phyloP scores from a whole-genome alignment of 2,329 filamentous ascomycete species.

The Diplodia seriata region DNA sequence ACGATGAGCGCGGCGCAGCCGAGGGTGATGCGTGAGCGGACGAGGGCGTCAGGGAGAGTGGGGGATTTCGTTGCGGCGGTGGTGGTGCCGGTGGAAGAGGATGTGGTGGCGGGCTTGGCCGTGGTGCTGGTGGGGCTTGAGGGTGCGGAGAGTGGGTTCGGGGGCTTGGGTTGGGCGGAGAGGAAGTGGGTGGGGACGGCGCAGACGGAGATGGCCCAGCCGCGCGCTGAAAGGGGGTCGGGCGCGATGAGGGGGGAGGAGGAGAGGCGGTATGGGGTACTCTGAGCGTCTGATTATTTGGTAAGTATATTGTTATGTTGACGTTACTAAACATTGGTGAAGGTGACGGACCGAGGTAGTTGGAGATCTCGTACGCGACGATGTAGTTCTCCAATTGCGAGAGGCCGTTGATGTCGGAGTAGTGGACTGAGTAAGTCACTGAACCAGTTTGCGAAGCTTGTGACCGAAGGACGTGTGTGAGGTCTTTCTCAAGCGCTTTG shows the following conservation, averaged over 20 bases:
- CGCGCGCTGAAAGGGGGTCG: conserved; percentile 39
- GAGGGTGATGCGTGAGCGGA: conserved; percentile 40
- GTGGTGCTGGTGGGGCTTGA: conserved; percentile 37
- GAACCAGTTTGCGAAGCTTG: conserved; percentile 35
- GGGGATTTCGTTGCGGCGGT: conserved; percentile 35
- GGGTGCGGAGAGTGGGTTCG: conserved; percentile 10
- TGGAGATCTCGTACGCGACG: conserved; percentile 44
- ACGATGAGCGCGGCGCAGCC: conserved; percentile 53
- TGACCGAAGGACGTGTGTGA: conserved; percentile 39
- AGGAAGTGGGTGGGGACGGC: conserved; percentile 40
- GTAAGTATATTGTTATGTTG: not conserved
- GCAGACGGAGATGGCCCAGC: conserved; percentile 45
- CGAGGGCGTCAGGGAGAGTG: conserved; percentile 40
- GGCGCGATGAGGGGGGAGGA: conserved; percentile 45
- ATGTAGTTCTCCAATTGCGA: conserved; percentile 48
- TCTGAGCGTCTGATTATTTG: conserved; percentile 37
- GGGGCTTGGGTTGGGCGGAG: conserved; percentile 36
- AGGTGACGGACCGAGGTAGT: conserved; percentile 39
- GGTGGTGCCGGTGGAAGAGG: not conserved
- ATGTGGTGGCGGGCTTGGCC: not conserved
- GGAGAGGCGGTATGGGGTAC: conserved; percentile 42
- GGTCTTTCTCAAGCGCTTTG: conserved; percentile 42
- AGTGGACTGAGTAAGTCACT: conserved; percentile 44
- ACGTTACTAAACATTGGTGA: not conserved
- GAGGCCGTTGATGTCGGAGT: conserved; percentile 46